Base-by-base conservation (phyloP, 495 filamentous ascomycete species). In the Penicillium odoratum region DNA sequence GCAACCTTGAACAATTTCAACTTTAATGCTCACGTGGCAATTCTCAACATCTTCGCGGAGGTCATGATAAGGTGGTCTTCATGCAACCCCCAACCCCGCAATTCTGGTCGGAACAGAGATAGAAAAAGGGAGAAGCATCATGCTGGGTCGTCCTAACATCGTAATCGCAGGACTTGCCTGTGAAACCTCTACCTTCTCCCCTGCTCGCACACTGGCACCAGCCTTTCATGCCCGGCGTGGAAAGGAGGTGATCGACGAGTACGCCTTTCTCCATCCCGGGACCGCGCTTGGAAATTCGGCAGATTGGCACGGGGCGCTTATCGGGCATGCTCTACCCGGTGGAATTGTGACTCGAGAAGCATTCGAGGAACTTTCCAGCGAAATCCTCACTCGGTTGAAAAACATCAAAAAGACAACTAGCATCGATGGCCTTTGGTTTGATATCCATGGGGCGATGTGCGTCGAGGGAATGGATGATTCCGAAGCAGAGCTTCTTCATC, bases 371-470 rank as follows among this genome's bases (percentile, higher is more conserved):
- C 71, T 83, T 13, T 73, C 74, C 1, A 59, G 43, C 4, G 81
- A 85, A 57, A 82, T 85, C 26, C n/a, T 81, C 9, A 50, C 56
- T 0, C 73, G 78, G 4, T 70, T 85, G 26, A 48, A 34, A 4
- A 57, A 66, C 9, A 78, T 83, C 38, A 56, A 55, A 1, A 55
- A 59, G 4, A 63, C 63, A 7, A 64, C 53, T 3, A 53, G 58
- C 9, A 48, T 83, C 2, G 70, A 85, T 43, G 82, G 82, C 1
- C 56, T 85, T 7, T 85, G 82, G 82, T 83, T 77, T 51, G 81
- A 85, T 55, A 83, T 85, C 31, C 82, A 85, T 55, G 82, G 82
- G 2, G 82, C 82, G 1, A 85, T 85, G 81, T 80, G 76, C 18
- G 81, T 83, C 5, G 77, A 83, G 25, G 79, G 69, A 0, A 55